Evolutionary conservation across 1,284 basidiomycete genomes (phyloP).

Genomic region (Amylostereum chailletii): DNA sequence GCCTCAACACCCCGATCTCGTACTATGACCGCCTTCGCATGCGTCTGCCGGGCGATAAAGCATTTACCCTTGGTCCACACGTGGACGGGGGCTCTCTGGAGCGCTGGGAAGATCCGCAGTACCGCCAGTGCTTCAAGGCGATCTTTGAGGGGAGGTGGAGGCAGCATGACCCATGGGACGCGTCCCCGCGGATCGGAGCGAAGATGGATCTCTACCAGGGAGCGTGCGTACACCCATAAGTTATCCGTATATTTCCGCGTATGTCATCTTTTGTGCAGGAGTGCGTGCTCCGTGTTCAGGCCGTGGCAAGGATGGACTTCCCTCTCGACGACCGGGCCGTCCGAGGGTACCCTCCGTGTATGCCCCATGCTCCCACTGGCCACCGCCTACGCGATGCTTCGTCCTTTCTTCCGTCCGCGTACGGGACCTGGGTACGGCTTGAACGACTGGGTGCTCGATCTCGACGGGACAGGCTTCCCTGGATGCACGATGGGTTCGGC

Average conservation of each 20-base stretch:
- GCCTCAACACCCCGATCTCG: slow-evolving; percentile 50
- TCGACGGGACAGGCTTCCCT: slow-evolving; percentile 51
- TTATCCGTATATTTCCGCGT: background rate
- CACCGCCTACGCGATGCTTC: slow-evolving; percentile 64
- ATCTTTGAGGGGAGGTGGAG: slow-evolving; percentile 52
- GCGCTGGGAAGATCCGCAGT: slow-evolving; percentile 68
- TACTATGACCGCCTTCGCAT: slow-evolving; percentile 77
- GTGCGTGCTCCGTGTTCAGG: slow-evolving; percentile 69
- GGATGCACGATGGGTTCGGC: slow-evolving; percentile 51
- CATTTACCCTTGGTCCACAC: slow-evolving; percentile 60
- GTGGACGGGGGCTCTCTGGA: slow-evolving; percentile 72
- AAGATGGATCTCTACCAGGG: slow-evolving; percentile 48
- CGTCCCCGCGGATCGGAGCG: slow-evolving; percentile 40
- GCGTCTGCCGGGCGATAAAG: slow-evolving; percentile 60
- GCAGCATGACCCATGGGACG: slow-evolving; percentile 51
- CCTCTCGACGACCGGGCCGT: slow-evolving; percentile 51
- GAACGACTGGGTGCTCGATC: slow-evolving; percentile 57
- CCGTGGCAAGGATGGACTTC: slow-evolving; percentile 74
- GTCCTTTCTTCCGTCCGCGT: slow-evolving; percentile 62
- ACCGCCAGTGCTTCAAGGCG: slow-evolving; percentile 44
- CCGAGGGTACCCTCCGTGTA: slow-evolving; percentile 60
- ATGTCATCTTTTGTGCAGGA: slow-evolving; percentile 22
- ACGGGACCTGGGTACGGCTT: slow-evolving; percentile 13
- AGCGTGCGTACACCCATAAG: slow-evolving; percentile 25
- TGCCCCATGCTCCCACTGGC: slow-evolving; percentile 47